Conservation (phyloP, 805 yeast species). For the Yamadazyma sp. region DNA sequence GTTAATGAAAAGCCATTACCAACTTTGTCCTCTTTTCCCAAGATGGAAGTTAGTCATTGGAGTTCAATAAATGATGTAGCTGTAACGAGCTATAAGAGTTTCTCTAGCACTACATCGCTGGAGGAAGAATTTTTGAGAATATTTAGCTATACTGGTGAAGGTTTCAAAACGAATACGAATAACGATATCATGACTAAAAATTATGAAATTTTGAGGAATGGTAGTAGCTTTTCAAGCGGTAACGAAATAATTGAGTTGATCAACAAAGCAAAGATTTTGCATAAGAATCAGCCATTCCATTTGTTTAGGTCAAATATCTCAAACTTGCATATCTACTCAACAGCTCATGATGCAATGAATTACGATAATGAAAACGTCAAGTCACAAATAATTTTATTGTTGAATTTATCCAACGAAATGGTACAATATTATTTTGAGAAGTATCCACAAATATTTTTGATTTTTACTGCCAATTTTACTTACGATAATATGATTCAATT, state of each 20-base stretch:
- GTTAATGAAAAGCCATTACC: slow-evolving; percentile 78
- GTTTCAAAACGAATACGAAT: slow-evolving; percentile 21
- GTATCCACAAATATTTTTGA: slow-evolving; percentile 9
- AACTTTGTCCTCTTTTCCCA: slow-evolving; percentile 51
- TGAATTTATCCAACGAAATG: slow-evolving; percentile 52
- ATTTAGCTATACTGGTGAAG: slow-evolving; percentile 21
- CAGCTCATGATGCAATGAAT: slow-evolving; percentile 62
- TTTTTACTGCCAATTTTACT: slow-evolving; percentile 15
- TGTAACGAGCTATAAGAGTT: slow-evolving; percentile 42
- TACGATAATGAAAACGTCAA: slow-evolving; percentile 55
- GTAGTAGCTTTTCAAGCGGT: slow-evolving; percentile 13
- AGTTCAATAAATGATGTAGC: slow-evolving; percentile 55
- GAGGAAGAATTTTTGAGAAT: slow-evolving; percentile 25
- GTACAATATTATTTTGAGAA: slow-evolving; percentile 12
- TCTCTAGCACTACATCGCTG: slow-evolving; percentile 10
- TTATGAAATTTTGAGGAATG: slow-evolving; percentile 22
- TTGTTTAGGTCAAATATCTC: slow-evolving; percentile 52
- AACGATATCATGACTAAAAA: slow-evolving; percentile 18
- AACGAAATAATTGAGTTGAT: slow-evolving; percentile 51
- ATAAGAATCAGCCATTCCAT: slow-evolving; percentile 84
- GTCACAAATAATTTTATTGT: slow-evolving; percentile 62
- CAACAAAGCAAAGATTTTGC: slow-evolving; percentile 67
- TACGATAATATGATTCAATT: slow-evolving; percentile 19
- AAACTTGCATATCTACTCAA: slow-evolving; percentile 47
- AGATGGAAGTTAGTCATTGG: slow-evolving; percentile 67